Evolutionary conservation across 495 filamentous ascomycete species (phyloP), one percentile per base, ranked within the genome.

Genomic region (Tuber melanosporum): DNA sequence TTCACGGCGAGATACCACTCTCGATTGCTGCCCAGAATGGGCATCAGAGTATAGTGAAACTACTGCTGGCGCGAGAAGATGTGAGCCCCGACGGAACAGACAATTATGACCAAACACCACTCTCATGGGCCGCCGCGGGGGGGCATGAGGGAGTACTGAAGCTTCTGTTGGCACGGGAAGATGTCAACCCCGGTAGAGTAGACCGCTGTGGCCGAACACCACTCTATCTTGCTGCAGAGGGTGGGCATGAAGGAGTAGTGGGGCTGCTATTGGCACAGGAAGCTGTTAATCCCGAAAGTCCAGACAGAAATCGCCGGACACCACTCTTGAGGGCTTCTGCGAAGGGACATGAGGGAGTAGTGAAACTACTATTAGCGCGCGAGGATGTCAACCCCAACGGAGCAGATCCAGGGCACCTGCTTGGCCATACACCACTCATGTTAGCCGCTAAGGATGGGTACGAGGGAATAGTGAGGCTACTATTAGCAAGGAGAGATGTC

Each of bases 1-100:
- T 32, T 32, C 32, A 62, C 52, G 71, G 45, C 15, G 14, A 77
- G 66, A 79, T 81, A 46, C 80, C 84, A 36, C 76, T 88, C 49
- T 84, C 79, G 15, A 84, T 74, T 77, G 86, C 85, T 41, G 84
- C 85, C 41, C 76, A 75, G 70, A 77, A 77, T 20, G 86, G 85
- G 12, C 80, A 87, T 75, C 76, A 83, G 47, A 82, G 73, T 15
- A 76, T 88, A 75, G 86, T 79, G n/a, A 3, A 39, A 26, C 47
- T 52, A 19, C 74, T 76, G 17, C 7, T 78, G 15, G 26, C 41
- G 15, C 76, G 62, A 12, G 47, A 57, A 45, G 76, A 75, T 44
- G 62, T 72, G 20, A n/a, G 75, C n/a, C 52, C 39, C 8, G 76
- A 83, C 17, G 12, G 69, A 62, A 78, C 62, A 72, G 10, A 49